Evolutionary conservation across 1,284 basidiomycete genomes (phyloP).

Genomic region (Microbotryum violaceum): DNA sequence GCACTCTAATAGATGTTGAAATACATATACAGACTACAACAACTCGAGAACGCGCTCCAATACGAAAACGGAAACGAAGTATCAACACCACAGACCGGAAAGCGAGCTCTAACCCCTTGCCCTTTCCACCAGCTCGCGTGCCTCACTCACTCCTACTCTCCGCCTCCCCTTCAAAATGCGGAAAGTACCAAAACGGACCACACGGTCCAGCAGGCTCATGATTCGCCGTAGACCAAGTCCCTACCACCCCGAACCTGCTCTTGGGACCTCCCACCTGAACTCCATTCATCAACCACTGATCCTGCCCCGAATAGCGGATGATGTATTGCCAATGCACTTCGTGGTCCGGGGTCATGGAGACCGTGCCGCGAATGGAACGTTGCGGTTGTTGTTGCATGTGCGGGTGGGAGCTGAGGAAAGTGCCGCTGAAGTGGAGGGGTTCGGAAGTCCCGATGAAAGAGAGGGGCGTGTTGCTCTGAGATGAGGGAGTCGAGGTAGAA

Average conservation of each 20-base stretch:
- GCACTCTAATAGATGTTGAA: too few species aligned
- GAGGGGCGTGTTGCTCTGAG: not conserved
- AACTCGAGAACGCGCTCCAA: too few species aligned
- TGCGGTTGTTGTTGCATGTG: not conserved
- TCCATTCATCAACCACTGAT: slow-evolving; percentile 24
- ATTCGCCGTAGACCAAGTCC: slow-evolving; percentile 18
- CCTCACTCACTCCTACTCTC: too few species aligned
- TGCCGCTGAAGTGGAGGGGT: slow-evolving; percentile 18
- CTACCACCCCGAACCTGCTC: slow-evolving; percentile 10
- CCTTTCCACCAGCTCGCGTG: too few species aligned
- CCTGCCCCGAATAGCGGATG: slow-evolving; percentile 17
- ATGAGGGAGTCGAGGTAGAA: not conserved
- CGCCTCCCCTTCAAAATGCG: too few species aligned
- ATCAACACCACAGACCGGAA: too few species aligned
- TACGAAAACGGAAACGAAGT: too few species aligned
- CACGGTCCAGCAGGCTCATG: slow-evolving; percentile 14
- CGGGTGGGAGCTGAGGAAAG: slow-evolving; percentile 1
- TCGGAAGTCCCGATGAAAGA: slow-evolving; percentile 12
- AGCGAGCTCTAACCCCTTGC: too few species aligned
- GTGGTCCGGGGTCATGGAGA: slow-evolving; percentile 4
- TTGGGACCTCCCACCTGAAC: slow-evolving; percentile 14
- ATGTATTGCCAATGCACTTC: slow-evolving; percentile 13
- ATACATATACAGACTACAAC: too few species aligned
- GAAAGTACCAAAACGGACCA: slow-evolving; percentile 24
- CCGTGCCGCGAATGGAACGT: slow-evolving; percentile 19